Percentiles rank a stretch among this genome's conserved stretches.
phyloP scores from a whole-genome alignment of 768 basidiomycete genomes.

The Lactarius trivialis region DNA sequence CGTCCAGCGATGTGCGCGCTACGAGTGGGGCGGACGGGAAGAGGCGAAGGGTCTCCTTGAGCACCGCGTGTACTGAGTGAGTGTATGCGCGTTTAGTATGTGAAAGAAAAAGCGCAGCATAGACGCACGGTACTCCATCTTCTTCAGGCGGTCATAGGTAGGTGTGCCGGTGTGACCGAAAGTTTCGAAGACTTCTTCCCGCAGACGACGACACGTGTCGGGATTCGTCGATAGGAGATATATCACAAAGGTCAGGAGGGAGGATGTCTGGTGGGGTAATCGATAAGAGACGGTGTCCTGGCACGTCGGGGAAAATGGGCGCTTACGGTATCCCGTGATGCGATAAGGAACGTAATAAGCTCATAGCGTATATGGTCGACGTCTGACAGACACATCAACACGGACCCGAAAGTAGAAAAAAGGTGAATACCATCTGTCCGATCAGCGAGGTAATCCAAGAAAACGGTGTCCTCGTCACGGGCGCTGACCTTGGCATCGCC shows the following conservation, averaged over 20 bases:
- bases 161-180: constrained; percentile 29
- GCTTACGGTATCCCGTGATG: constrained; percentile 21
- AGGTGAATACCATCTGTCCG: constrained; percentile 13
- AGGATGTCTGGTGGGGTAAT: constrained; percentile 25
- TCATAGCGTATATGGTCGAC: constrained; percentile 24
- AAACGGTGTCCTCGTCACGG: constrained; percentile 18
- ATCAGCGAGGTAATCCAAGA: constrained; percentile 21
- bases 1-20: constrained; percentile 16
- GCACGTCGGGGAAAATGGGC: not conserved
- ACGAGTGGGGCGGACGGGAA: constrained; percentile 17
- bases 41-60: constrained; percentile 30
- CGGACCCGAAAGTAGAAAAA: not conserved
- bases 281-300: not conserved
- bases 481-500: constrained; percentile 8
- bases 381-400: constrained; percentile 8
- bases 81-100: no score
- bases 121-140: constrained; percentile 29
- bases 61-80: constrained; percentile 30
- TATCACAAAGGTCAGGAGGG: constrained; percentile 30
- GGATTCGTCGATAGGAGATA: constrained; percentile 33
- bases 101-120: no score
- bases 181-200: constrained; percentile 31
- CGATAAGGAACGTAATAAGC: constrained; percentile 22
- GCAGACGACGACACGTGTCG: constrained; percentile 27
- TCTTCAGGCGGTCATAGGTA: constrained; percentile 30